A percentile compares a stretch with the other conserved stretches of the same genome.
phyloP scores from a whole-genome alignment of 768 basidiomycete species.

The Lactifluus piperatus region DNA sequence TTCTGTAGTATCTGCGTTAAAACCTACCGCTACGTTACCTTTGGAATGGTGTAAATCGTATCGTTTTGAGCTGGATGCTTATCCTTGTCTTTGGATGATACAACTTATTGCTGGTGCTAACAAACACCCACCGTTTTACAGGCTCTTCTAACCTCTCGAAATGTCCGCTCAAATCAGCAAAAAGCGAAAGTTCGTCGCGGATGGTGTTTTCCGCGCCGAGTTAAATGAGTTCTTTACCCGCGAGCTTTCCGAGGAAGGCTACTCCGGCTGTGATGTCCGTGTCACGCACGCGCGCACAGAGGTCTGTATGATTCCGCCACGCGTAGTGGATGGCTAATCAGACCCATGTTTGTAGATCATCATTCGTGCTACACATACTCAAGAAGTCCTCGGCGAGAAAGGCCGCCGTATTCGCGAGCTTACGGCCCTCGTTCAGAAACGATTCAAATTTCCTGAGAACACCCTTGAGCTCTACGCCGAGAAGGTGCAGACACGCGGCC shows the following conservation, averaged over 20 bases:
- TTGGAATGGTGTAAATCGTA: background rate
- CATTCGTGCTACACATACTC: conserved; percentile 99
- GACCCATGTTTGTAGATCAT: conserved; percentile 58
- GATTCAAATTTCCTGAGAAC: conserved; percentile 99
- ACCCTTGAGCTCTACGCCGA: conserved; percentile 98
- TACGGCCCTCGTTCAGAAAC: conserved; percentile 95
- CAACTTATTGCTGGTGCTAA: conserved; percentile 3
- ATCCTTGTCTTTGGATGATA: conserved; percentile 8
- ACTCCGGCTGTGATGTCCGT: conserved; percentile 99
- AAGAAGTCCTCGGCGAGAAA: conserved; percentile 98
- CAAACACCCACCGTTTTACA: background rate
- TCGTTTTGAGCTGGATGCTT: conserved; percentile 14
- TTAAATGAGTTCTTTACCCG: conserved; percentile 98
- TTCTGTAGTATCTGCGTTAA: too few relatives aligned
- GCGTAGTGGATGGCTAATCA: background rate
- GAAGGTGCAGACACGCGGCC: conserved; percentile 97
- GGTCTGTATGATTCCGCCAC: conserved; percentile 31
- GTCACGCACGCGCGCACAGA: conserved; percentile 99
- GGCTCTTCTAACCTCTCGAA: conserved; percentile 27
- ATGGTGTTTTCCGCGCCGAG: conserved; percentile 99
- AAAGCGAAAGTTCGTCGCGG: conserved; percentile 97
- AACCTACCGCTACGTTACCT: background rate
- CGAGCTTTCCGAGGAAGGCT: conserved; percentile 98
- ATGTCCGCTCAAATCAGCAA: conserved; percentile 92
- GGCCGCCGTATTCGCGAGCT: conserved; percentile 98